phyloP scores from a whole-genome alignment of 2,329 filamentous ascomycete genomes.

The Talaromyces pinophilus region DNA sequence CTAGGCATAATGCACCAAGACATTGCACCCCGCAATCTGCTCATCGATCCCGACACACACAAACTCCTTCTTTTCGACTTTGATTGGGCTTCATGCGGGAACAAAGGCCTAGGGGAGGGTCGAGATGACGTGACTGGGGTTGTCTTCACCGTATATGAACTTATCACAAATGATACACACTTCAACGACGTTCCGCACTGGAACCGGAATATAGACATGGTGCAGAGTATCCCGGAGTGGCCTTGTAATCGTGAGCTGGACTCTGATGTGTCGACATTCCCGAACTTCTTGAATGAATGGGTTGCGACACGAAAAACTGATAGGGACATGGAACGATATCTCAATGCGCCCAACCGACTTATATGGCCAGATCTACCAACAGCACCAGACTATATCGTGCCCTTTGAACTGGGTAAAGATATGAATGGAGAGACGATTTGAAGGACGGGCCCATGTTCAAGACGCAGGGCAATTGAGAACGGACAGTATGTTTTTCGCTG shows the following conservation, averaged over 20 bases:
- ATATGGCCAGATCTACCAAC: conserved; percentile 26
- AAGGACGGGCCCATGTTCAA: conserved; percentile 19
- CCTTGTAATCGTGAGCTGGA: conserved; percentile 25
- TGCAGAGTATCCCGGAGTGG: conserved; percentile 27
- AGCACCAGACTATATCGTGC: conserved; percentile 25
- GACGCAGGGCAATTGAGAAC: conserved; percentile 23
- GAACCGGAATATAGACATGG: conserved; percentile 29
- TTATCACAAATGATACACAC: conserved; percentile 31
- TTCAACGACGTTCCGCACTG: conserved; percentile 30
- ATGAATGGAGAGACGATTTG: conserved; percentile 23
- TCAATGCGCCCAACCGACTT: conserved; percentile 26
- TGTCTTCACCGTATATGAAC: conserved; percentile 32
- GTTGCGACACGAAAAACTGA: conserved; percentile 24
- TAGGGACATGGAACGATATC: conserved; percentile 25
- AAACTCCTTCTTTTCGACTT: conserved; percentile 33
- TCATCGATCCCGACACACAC: conserved; percentile 30
- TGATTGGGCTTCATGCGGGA: conserved; percentile 27
- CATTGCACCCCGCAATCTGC: conserved; percentile 35
- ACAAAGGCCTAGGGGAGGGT: conserved; percentile 24
- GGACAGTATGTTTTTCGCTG: conserved; percentile 28
- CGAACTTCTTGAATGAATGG: conserved; percentile 27
- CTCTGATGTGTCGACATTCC: conserved; percentile 26
- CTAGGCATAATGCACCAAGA: conserved; percentile 38
- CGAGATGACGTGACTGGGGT: conserved; percentile 31
- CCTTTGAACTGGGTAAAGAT: conserved; percentile 24